These are phyloP conservation scores for Cetraspora pellucida DNA, from an alignment of 192 early-diverging fungal genomes.

Conservation along the genomic window DNA sequence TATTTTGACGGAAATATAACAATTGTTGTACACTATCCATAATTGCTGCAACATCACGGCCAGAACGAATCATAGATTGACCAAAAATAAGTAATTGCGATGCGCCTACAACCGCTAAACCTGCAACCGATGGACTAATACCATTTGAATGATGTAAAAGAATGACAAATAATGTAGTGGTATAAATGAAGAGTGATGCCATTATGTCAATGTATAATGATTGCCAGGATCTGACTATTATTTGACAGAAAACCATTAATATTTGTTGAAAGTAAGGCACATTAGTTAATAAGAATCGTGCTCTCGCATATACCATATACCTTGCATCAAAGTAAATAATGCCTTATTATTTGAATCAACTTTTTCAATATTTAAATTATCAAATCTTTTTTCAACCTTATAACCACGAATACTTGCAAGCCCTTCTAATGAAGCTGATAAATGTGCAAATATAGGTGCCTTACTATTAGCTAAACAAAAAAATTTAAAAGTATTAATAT, in stretches of 20 bases:
- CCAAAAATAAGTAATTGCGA: conserved; percentile 69
- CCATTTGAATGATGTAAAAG: conserved; percentile 33
- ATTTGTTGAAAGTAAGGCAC: neutral
- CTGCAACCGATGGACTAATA: conserved; percentile 52
- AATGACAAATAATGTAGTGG: conserved; percentile 61
- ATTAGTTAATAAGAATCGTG: neutral
- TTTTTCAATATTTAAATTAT: conserved; percentile 54
- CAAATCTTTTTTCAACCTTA: conserved; percentile 60
- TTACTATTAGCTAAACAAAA: conserved; percentile 55
- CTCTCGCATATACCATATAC: conserved; percentile 30
- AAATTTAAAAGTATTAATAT: neutral
- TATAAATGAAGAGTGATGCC: conserved; percentile 64
- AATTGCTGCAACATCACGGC: conserved; percentile 57
- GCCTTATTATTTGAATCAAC: conserved; percentile 74
- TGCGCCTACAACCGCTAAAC: conserved; percentile 67
- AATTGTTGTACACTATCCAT: conserved; percentile 63
- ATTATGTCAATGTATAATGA: conserved; percentile 67
- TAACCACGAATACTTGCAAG: conserved; percentile 70
- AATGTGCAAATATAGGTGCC: conserved; percentile 70
- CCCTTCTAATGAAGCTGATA: conserved; percentile 72
- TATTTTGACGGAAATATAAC: conserved; percentile 55
- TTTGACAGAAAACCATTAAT: neutral
- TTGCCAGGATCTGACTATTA: conserved; percentile 54
- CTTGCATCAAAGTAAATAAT: conserved; percentile 68
- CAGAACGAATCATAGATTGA: conserved; percentile 64